Evolutionary conservation across 2,329 filamentous ascomycete species (phyloP).

Genomic region (Gremmenia infestans): DNA sequence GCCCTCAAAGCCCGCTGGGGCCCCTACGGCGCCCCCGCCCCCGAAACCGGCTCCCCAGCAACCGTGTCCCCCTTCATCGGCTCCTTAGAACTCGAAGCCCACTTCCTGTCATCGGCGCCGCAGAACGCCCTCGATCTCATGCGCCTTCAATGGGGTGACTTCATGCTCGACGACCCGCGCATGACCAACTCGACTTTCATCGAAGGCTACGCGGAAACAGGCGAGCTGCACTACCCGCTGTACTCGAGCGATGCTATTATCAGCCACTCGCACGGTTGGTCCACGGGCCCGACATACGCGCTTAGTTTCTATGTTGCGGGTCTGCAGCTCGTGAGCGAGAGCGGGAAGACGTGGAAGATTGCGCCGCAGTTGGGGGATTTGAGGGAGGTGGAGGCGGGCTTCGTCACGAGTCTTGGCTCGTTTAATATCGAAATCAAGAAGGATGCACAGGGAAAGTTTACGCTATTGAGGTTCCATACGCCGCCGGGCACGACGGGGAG

Average conservation of each 20-base stretch:
- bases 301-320: slow-evolving; percentile 28
- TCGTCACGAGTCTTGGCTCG: slow-evolving; percentile 7
- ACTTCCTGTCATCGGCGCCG: slow-evolving; percentile 40
- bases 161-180: slow-evolving; percentile 44
- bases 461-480: background rate
- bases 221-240: slow-evolving; percentile 32
- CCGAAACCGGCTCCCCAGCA: slow-evolving; percentile 40
- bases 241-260: slow-evolving; percentile 33
- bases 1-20: slow-evolving; percentile 18
- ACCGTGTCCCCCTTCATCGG: slow-evolving; percentile 43
- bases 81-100: slow-evolving; percentile 42
- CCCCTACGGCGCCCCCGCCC: slow-evolving; percentile 43
- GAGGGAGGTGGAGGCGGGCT: slow-evolving; percentile 34
- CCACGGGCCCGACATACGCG: slow-evolving; percentile 28
- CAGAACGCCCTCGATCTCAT: slow-evolving; percentile 49
- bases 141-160: slow-evolving; percentile 48
- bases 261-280: slow-evolving; percentile 34
- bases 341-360: slow-evolving; percentile 29
- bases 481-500: slow-evolving; percentile 1
- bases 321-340: slow-evolving; percentile 20
- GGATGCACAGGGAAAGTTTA: background rate
- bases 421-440: background rate
- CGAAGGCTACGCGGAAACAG: slow-evolving; percentile 34
- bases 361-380: slow-evolving; percentile 33
- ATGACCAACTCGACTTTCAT: slow-evolving; percentile 36